These are phyloP conservation scores for Penicillium sp. DNA, from an alignment of 2,329 filamentous ascomycete species.

Conservation along the genomic window DNA sequence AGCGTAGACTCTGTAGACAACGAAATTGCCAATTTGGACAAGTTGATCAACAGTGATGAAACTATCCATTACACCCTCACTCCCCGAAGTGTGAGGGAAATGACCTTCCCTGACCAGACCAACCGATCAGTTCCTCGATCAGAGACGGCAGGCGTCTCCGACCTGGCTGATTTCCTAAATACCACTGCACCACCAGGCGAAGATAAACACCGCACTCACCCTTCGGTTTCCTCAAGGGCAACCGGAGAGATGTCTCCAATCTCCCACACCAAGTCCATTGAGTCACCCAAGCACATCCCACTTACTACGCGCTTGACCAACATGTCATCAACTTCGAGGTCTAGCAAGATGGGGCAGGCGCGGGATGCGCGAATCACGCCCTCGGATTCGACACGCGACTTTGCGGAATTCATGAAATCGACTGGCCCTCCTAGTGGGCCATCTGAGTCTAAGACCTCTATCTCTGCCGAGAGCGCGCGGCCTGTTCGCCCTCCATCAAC, in stretches of 20 bases:
- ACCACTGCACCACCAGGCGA: constrained; percentile 36
- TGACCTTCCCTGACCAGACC: constrained; percentile 51
- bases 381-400: constrained; percentile 71
- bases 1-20: constrained; percentile 40
- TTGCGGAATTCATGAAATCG: constrained; percentile 84
- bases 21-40: constrained; percentile 69
- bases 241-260: constrained; percentile 16
- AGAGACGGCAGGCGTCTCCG: constrained; percentile 37
- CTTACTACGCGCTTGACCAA: constrained; percentile 18
- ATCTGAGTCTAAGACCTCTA: neutral
- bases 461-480: constrained; percentile 3
- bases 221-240: constrained; percentile 23
- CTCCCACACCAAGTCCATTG: constrained; percentile 22
- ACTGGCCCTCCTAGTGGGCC: constrained; percentile 61
- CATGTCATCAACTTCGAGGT: constrained; percentile 21
- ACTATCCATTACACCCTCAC: constrained; percentile 81
- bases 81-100: constrained; percentile 73
- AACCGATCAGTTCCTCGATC: constrained; percentile 33
- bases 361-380: constrained; percentile 68
- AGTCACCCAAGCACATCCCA: constrained; percentile 27
- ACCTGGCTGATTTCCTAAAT: constrained; percentile 40
- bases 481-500: constrained; percentile 16
- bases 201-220: constrained; percentile 18
- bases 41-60: constrained; percentile 76
- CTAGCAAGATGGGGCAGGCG: constrained; percentile 45